A percentile compares a stretch with the other conserved stretches of the same genome.
Evolutionary conservation across 345 rosid species (phyloP).

Genomic region (Conringia planisiliqua): DNA sequence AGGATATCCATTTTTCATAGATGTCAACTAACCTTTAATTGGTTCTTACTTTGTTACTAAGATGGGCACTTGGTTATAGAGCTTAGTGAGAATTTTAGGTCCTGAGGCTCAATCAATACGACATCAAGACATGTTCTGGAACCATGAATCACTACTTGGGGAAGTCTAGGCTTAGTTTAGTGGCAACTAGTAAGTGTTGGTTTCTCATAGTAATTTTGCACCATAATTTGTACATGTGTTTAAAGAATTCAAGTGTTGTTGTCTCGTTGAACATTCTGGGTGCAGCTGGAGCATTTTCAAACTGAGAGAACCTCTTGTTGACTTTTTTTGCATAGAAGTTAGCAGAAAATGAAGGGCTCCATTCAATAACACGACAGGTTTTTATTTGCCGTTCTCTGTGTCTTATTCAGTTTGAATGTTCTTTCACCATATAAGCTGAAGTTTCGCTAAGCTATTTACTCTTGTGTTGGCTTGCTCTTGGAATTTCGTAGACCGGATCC

Average conservation of each 20-base stretch:
- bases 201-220: not conserved
- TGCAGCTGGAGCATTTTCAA: not conserved
- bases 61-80: not conserved
- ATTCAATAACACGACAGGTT: not conserved
- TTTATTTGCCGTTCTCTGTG: not conserved
- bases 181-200: not conserved
- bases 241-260: not conserved
- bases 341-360: not conserved
- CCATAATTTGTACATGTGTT: not conserved
- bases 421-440: not conserved
- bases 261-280: not conserved
- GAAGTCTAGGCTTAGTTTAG: no score
- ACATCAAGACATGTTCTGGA: not conserved
- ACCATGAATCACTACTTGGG: not conserved
- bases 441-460: not conserved
- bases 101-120: not conserved
- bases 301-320: not conserved
- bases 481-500: not conserved
- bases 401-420: not conserved
- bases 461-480: constrained; percentile 7
- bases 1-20: not conserved
- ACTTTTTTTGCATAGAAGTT: not conserved
- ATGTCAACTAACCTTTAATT: not conserved
- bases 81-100: not conserved
- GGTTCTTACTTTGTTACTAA: not conserved